Conservation (phyloP, 1,139 yeast species). For the Sugiyamaella novakii region DNA sequence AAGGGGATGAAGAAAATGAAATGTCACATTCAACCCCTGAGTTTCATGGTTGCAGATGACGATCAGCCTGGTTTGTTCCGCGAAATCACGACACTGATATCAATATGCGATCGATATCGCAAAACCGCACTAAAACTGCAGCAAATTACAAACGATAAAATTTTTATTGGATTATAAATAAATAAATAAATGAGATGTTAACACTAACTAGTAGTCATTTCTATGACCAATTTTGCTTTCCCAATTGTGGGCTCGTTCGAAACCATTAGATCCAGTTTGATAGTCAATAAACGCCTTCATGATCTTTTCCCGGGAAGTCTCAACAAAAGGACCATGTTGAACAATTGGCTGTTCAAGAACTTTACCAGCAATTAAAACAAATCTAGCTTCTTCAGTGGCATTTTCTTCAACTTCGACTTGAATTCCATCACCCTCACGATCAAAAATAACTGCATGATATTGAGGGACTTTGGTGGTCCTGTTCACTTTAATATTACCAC, state of each 20-base stretch:
- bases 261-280: slow-evolving; percentile 68
- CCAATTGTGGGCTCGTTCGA: slow-evolving; percentile 72
- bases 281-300: slow-evolving; percentile 71
- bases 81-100: no score
- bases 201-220: slow-evolving; percentile 8
- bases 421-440: slow-evolving; percentile 36
- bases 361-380: slow-evolving; percentile 77
- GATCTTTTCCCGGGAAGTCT: slow-evolving; percentile 62
- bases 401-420: slow-evolving; percentile 33
- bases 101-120: no score
- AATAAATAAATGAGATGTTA: slow-evolving; percentile 8
- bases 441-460: slow-evolving; percentile 53
- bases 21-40: not conserved
- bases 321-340: slow-evolving; percentile 91
- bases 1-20: no score
- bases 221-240: slow-evolving; percentile 57
- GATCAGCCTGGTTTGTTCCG: no score
- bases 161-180: no score
- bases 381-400: slow-evolving; percentile 47
- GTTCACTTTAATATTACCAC: slow-evolving; percentile 61
- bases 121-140: no score
- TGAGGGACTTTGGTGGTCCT: slow-evolving; percentile 48
- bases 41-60: not conserved
- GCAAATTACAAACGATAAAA: no score
- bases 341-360: slow-evolving; percentile 74